A percentile compares a stretch with the other conserved stretches of the same genome.
These are phyloP conservation scores for Pulveroboletus sp. DNA, from an alignment of 768 basidiomycete genomes.

Conservation along the genomic window DNA sequence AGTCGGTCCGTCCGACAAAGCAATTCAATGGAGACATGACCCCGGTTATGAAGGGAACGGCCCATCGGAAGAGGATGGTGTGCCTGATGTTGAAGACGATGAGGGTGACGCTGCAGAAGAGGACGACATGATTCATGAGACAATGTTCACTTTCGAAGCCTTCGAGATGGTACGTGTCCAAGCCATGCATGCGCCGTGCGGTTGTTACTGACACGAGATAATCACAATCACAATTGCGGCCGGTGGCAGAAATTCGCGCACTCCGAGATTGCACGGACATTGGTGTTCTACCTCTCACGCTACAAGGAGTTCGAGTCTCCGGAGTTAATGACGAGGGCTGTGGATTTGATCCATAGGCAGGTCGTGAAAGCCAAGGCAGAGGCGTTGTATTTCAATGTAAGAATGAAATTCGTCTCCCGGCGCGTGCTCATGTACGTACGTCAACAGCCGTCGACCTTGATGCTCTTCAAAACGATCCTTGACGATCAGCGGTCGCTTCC, in stretches of 20 bases:
- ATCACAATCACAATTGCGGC: slow-evolving; percentile 15
- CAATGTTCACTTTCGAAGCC: slow-evolving; percentile 86
- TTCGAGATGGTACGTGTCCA: slow-evolving; percentile 73
- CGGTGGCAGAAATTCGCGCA: slow-evolving; percentile 80
- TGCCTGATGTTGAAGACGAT: slow-evolving; percentile 67
- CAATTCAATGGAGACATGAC: slow-evolving; percentile 7
- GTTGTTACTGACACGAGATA: slow-evolving; percentile 12
- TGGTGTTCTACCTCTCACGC: slow-evolving; percentile 76
- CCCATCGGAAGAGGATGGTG: slow-evolving; percentile 54
- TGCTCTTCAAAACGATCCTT: slow-evolving; percentile 85
- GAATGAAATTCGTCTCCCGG: slow-evolving; percentile 17
- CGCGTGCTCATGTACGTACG: slow-evolving; percentile 16
- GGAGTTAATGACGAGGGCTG: slow-evolving; percentile 88
- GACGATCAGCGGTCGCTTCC: slow-evolving; percentile 79
- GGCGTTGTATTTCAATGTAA: slow-evolving; percentile 91
- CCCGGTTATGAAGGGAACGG: slow-evolving; percentile 32
- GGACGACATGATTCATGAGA: slow-evolving; percentile 73
- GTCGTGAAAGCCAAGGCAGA: slow-evolving; percentile 91
- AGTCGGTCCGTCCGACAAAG: slow-evolving; percentile 30
- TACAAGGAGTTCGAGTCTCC: slow-evolving; percentile 75
- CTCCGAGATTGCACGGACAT: slow-evolving; percentile 80
- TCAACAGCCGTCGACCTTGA: slow-evolving; percentile 79
- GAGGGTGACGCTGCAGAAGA: slow-evolving; percentile 56
- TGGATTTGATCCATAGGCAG: slow-evolving; percentile 86
- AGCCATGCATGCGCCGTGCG: slow-evolving; percentile 15